phyloP scores from a whole-genome alignment of 805 yeast genomes.

The Starmerella vitae region DNA sequence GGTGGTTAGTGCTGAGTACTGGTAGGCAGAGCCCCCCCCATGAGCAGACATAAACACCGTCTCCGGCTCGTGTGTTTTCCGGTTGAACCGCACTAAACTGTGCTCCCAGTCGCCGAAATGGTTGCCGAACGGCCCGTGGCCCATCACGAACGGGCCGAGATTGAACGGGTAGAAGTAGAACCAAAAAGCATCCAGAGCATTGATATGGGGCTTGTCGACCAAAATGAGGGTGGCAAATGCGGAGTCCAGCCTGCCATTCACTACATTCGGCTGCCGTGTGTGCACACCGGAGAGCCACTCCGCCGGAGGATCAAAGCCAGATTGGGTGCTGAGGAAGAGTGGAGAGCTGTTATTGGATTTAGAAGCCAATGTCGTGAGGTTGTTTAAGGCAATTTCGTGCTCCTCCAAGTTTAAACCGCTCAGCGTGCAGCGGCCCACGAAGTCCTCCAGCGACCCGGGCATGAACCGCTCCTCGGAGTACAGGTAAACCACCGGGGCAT shows the following conservation, averaged over 20 bases:
- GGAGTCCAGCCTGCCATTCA: constrained; percentile 53
- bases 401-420: constrained; percentile 32
- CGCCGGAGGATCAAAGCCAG: constrained; percentile 38
- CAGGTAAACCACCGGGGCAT: constrained; percentile 61
- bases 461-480: constrained; percentile 79
- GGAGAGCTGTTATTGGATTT: constrained; percentile 24
- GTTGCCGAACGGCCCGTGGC: constrained; percentile 91
- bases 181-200: constrained; percentile 89
- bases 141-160: constrained; percentile 94
- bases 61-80: constrained; percentile 52
- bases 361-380: constrained; percentile 7
- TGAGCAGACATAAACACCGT: constrained; percentile 96
- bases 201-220: constrained; percentile 68
- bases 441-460: constrained; percentile 69
- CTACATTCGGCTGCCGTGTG: constrained; percentile 50
- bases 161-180: constrained; percentile 90
- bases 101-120: constrained; percentile 99
- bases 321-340: constrained; percentile 57
- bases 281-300: constrained; percentile 68
- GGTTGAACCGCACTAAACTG: constrained; percentile 64
- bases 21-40: constrained; percentile 90
- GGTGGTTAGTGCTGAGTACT: constrained; percentile 50
- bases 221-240: constrained; percentile 77
- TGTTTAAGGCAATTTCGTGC: constrained; percentile 16
- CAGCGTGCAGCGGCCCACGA: constrained; percentile 51